These are phyloP conservation scores for Nitzschia sp. DNA, from an alignment of 108 stramenopile genomes.

Conservation along the genomic window DNA sequence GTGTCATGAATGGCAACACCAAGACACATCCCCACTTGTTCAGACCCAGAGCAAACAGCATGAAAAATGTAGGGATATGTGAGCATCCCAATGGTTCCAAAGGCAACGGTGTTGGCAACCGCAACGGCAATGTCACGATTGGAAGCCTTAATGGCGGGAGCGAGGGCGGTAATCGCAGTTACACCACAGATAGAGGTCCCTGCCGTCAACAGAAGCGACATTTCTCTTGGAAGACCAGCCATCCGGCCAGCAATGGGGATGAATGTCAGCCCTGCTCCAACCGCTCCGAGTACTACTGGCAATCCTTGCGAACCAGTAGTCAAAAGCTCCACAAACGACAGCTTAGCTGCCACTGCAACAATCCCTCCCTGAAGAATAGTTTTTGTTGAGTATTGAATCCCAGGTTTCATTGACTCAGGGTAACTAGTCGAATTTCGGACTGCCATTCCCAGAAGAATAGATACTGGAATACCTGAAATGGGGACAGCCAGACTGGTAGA, in stretches of 20 bases:
- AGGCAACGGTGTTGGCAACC: slow-evolving; percentile 64
- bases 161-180: slow-evolving; percentile 60
- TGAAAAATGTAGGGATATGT: slow-evolving; percentile 54
- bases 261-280: slow-evolving; percentile 47
- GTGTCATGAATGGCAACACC: slow-evolving; percentile 64
- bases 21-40: slow-evolving; percentile 55
- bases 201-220: slow-evolving; percentile 51
- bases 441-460: slow-evolving; percentile 52
- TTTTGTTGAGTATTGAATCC: slow-evolving; percentile 55
- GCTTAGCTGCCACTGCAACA: slow-evolving; percentile 56
- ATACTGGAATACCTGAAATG: slow-evolving; percentile 56
- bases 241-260: slow-evolving; percentile 42
- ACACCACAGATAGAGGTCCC: slow-evolving; percentile 69
- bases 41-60: slow-evolving; percentile 32
- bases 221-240: slow-evolving; percentile 42
- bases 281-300: slow-evolving; percentile 44
- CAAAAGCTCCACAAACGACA: slow-evolving; percentile 47
- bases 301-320: slow-evolving; percentile 45
- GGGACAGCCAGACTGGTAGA: slow-evolving; percentile 29
- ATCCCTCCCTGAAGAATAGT: slow-evolving; percentile 61
- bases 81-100: slow-evolving; percentile 62
- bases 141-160: slow-evolving; percentile 57
- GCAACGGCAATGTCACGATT: slow-evolving; percentile 56
- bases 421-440: slow-evolving; percentile 38
- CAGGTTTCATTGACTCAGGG: slow-evolving; percentile 37